Evolutionary conservation across 352 stramenopile species (phyloP), one percentile per base, ranked within the genome.

Genomic region (Phytophthora quininea): DNA sequence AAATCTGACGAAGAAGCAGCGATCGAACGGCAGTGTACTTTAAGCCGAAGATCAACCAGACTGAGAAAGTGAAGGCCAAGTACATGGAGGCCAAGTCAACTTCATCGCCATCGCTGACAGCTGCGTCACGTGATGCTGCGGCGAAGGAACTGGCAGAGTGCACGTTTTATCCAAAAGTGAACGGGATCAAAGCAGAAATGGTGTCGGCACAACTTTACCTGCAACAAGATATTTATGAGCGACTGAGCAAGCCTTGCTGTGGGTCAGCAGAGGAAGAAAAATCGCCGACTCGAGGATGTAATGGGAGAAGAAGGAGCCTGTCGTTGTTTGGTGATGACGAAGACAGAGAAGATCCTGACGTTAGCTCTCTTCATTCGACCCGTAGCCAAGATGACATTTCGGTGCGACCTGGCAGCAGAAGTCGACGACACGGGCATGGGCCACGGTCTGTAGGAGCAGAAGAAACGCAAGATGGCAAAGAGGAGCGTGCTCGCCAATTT

Each of bases 201-300:
- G 71, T 91, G 14, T 93, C 86, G 4, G 88, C 88, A 0, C 88
- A 96, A 59, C 73, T 94, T 50, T 95, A 96, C 42, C 67, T 94
- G 38, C 82, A 92, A 62, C 84, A 96, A 59, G 89, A 96, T 54
- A 93, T 96, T 54, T 93, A 91, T 71, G 84, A 93, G 47, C 84
- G 86, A 2, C 74, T 96, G 24, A 96, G 87, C 56, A 84, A 82
- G 3, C 82, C 84, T 1, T 91, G 82, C 48, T 72, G 59, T 19
- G 58, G 66, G 7, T 46, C 57, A 14, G 43, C 57, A n/a, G 69
- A 75, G 11, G 58, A 64, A 2, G 62, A 58, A 10, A 67, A 62
- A 29, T 73, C 59, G 10, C 67, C 66, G 50, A 59, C 71, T 33
- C 38, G 42, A 58, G 59, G 49, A 2, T 69, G 55, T 38, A 67